Evolutionary conservation across 2,329 filamentous ascomycete species (phyloP), one percentile per base, ranked within the genome.

Genomic region (Diaporthe sp.): DNA sequence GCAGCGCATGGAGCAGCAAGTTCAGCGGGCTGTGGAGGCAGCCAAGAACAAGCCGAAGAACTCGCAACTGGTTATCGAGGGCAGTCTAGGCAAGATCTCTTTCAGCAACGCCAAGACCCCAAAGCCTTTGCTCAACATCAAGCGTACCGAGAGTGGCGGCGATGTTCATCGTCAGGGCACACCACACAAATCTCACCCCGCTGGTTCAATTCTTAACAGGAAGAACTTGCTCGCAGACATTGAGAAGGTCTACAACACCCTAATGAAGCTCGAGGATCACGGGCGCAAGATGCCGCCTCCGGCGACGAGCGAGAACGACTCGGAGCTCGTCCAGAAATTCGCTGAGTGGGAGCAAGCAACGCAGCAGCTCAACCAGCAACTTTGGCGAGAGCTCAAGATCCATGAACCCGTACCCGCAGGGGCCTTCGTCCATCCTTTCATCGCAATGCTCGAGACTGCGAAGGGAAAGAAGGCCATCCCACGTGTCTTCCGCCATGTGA

Each of bases 91-190:
- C 78, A 99, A 98, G 87, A 99, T 99, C 75, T 98, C 96, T 0
- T 99, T 98, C 86, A 98, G 96, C 88, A 99, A 99, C 81, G 95
- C 97, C 65, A 99, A 98, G 88, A 98, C 97, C 0, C 97, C 97
- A 0, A 97, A 98, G 84, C 95, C 96, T 22, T 88, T 98, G 74
- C 92, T 99, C 68, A 99, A 97, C 83, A 96, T 99, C 86, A 98
- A 98, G 88, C 94, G 96, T 44, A 89, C 91, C 28, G 96, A 98
- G 69, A 92, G 88, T 78, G 87, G 87, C 55, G 90, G 92, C 59
- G 90, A 93, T 74, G 82, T 85, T 39, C 87, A 90, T 72, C 88
- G 89, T 39, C 86, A 90, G 31, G 83, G 84, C 67, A 89, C 86
- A 76, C 85, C 87, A 57, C 89, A 88, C 69, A 87, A 85, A 79